Conservation (phyloP, 768 basidiomycete species). For the Russula olivacea region DNA sequence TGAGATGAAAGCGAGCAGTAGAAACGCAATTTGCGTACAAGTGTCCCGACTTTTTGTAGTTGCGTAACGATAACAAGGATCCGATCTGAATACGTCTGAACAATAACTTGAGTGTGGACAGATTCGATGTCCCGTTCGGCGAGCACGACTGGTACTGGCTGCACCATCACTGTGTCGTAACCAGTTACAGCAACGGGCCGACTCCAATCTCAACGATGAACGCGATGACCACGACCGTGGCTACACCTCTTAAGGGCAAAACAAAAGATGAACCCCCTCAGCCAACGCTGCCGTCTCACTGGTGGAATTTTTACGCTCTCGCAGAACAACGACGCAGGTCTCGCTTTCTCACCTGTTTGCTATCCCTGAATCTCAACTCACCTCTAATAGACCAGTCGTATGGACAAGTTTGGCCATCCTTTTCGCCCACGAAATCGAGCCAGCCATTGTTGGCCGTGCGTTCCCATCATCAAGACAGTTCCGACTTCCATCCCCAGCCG, state of each 20-base stretch:
- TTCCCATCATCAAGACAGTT: constrained; percentile 70
- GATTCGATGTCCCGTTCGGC: constrained; percentile 49
- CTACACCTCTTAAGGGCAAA: constrained; percentile 17
- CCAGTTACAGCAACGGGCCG: constrained; percentile 4
- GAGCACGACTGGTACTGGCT: constrained; percentile 41
- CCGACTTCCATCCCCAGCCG: constrained; percentile 46
- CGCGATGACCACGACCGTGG: constrained; percentile 4
- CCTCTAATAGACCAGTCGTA: constrained; percentile 48
- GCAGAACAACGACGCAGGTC: constrained; percentile 11
- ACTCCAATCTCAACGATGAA: neutral
- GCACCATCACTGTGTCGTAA: constrained; percentile 27
- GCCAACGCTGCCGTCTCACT: constrained; percentile 8
- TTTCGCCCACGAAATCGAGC: constrained; percentile 57
- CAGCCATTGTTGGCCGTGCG: constrained; percentile 54
- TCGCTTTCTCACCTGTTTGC: neutral
- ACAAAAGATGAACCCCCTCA: constrained; percentile 15
- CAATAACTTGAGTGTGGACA: constrained; percentile 60
- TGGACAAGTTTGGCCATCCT: constrained; percentile 70
- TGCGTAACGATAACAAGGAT: constrained; percentile 86
- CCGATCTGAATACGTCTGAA: constrained; percentile 78
- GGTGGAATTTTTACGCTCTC: constrained; percentile 21
- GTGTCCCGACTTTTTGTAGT: constrained; percentile 79
- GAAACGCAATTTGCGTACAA: constrained; percentile 45
- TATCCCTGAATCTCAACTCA: neutral
- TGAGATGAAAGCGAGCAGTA: constrained; percentile 13